phyloP scores from a whole-genome alignment of 2,329 filamentous ascomycete genomes.

The Alternaria hordeiaustralica region DNA sequence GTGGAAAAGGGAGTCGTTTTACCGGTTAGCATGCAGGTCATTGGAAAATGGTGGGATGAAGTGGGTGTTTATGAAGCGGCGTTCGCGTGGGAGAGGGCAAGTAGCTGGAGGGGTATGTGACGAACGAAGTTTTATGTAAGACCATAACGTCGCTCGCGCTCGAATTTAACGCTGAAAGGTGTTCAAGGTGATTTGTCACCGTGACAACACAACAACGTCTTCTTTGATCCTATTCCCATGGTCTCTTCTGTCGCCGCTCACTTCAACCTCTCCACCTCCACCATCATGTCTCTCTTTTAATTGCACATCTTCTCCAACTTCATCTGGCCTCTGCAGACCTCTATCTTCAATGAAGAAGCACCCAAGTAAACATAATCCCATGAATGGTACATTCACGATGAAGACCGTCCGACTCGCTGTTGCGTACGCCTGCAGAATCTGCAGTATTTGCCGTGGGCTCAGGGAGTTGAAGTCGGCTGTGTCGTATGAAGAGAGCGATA shows the following conservation, averaged over 20 bases:
- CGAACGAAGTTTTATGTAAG: neutral
- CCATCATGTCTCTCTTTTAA: neutral
- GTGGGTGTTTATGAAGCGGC: slow-evolving; percentile 54
- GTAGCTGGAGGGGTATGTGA: slow-evolving; percentile 53
- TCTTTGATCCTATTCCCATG: neutral
- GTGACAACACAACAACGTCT: neutral
- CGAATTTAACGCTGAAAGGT: neutral
- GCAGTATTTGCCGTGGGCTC: slow-evolving; percentile 19
- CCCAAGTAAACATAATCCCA: slow-evolving; percentile 58
- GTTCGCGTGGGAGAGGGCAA: slow-evolving; percentile 56
- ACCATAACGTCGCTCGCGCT: neutral
- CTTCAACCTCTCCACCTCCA: neutral
- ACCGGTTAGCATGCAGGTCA: slow-evolving; percentile 63
- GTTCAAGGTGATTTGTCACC: neutral
- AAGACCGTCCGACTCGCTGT: slow-evolving; percentile 63
- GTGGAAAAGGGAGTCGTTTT: slow-evolving; percentile 39
- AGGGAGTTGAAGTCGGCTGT: slow-evolving; percentile 18
- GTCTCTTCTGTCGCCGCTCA: neutral
- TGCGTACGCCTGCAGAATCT: slow-evolving; percentile 60
- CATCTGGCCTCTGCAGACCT: slow-evolving; percentile 53
- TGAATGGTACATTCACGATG: slow-evolving; percentile 62
- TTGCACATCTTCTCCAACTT: neutral
- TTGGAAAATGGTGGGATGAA: slow-evolving; percentile 61
- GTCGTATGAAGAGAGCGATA: slow-evolving; percentile 17
- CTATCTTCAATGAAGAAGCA: slow-evolving; percentile 58